phyloP scores from a whole-genome alignment of 441 rosid species.

The Arabidopsis hybrid region DNA sequence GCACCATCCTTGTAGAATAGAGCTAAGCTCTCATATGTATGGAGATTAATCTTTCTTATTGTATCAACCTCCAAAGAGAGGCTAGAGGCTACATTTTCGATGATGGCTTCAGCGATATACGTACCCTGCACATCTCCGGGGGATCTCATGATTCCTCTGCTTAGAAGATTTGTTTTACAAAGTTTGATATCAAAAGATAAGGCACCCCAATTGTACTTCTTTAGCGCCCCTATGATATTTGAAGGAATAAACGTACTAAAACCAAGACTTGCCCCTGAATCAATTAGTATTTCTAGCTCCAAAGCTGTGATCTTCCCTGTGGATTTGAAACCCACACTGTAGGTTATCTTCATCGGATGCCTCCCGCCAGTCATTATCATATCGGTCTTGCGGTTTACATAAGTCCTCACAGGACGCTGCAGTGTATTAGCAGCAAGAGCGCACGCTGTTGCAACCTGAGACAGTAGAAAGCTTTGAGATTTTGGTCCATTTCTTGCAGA shows the following conservation, averaged over 20 bases:
- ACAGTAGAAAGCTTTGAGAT: constrained; percentile 24
- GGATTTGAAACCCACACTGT: constrained; percentile 83
- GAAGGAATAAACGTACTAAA: constrained; percentile 60
- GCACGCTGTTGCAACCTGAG: constrained; percentile 83
- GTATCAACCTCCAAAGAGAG: constrained; percentile 74
- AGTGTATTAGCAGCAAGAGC: constrained; percentile 82
- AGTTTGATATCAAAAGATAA: constrained; percentile 76
- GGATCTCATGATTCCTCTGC: constrained; percentile 80
- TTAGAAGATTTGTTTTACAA: constrained; percentile 80
- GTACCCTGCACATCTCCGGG: constrained; percentile 92
- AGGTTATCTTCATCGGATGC: constrained; percentile 89
- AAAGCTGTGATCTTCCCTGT: constrained; percentile 86
- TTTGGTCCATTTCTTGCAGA: constrained; percentile 3
- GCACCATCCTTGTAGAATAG: constrained; percentile 53
- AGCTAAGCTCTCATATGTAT: constrained; percentile 63
- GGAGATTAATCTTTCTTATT: constrained; percentile 73
- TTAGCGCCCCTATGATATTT: constrained; percentile 49
- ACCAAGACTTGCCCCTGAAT: constrained; percentile 66
- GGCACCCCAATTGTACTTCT: constrained; percentile 87
- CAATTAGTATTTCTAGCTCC: constrained; percentile 63
- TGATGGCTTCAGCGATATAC: constrained; percentile 81
- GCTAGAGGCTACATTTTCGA: constrained; percentile 81
- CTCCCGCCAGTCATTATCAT: constrained; percentile 95
- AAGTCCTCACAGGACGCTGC: constrained; percentile 71
- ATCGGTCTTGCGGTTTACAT: constrained; percentile 77